Conservation (phyloP, 176 grass and related monocot genomes). For the Oropetium thomaeum region DNA sequence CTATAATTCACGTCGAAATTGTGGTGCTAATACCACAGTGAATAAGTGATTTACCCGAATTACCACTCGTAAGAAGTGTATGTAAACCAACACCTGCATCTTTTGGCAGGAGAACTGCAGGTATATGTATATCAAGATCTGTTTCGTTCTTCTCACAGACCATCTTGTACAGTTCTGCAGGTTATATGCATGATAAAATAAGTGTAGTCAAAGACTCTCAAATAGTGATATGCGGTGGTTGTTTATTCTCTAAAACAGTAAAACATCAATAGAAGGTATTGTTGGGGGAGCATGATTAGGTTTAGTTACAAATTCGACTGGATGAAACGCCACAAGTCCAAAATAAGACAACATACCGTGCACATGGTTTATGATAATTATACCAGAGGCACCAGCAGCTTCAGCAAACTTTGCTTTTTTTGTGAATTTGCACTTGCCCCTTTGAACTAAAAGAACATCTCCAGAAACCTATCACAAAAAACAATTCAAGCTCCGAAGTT, state of each 20-base stretch:
- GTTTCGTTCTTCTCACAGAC: slow-evolving; percentile 90
- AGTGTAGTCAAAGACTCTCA: background rate
- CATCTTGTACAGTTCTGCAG: slow-evolving; percentile 95
- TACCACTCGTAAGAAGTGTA: slow-evolving; percentile 38
- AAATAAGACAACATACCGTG: slow-evolving; percentile 47
- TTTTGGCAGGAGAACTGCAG: slow-evolving; percentile 74
- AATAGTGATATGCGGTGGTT: background rate
- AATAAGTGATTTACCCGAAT: slow-evolving; percentile 41
- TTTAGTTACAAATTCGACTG: slow-evolving; percentile 6
- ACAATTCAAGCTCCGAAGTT: background rate
- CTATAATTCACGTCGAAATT: slow-evolving; percentile 1
- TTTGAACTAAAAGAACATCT: slow-evolving; percentile 72
- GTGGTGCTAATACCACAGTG: background rate
- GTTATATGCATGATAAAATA: slow-evolving; percentile 6
- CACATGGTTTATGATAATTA: slow-evolving; percentile 85
- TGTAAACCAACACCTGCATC: slow-evolving; percentile 66
- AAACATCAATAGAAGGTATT: background rate
- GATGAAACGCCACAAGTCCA: background rate
- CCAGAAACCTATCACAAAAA: slow-evolving; percentile 50
- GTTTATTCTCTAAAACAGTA: background rate
- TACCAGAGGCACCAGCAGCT: slow-evolving; percentile 90
- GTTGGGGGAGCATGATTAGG: background rate
- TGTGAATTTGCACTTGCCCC: slow-evolving; percentile 91
- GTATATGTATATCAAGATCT: slow-evolving; percentile 78
- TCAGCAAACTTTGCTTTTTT: slow-evolving; percentile 80